These are phyloP conservation scores for Lactarius indigo DNA, from an alignment of 768 basidiomycete genomes.

Conservation along the genomic window DNA sequence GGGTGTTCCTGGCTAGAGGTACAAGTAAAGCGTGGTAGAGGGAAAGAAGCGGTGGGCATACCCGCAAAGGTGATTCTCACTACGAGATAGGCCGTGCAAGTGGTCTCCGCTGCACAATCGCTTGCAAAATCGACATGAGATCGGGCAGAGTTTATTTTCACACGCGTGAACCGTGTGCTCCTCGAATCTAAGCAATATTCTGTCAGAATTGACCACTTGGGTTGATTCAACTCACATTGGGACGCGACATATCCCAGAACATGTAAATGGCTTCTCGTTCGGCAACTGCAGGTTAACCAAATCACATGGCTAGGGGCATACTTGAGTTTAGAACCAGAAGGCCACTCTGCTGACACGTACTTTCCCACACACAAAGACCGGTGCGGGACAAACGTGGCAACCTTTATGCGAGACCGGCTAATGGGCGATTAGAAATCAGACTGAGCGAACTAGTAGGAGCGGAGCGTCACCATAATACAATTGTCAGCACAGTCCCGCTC, in stretches of 20 bases:
- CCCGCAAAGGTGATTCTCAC: slow-evolving; percentile 56
- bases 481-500: slow-evolving; percentile 49
- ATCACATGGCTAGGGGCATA: slow-evolving; percentile 18
- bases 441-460: background rate
- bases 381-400: slow-evolving; percentile 53
- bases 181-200: slow-evolving; percentile 38
- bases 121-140: slow-evolving; percentile 53
- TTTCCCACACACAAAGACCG: slow-evolving; percentile 53
- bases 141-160: slow-evolving; percentile 50
- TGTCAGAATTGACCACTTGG: background rate
- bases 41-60: slow-evolving; percentile 27
- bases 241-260: slow-evolving; percentile 18
- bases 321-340: background rate
- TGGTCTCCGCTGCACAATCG: slow-evolving; percentile 49
- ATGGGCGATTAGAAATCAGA: background rate
- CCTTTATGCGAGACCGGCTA: slow-evolving; percentile 51
- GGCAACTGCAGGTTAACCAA: slow-evolving; percentile 14
- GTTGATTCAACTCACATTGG: slow-evolving; percentile 14
- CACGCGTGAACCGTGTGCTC: slow-evolving; percentile 48
- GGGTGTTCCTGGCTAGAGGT: slow-evolving; percentile 48
- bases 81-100: slow-evolving; percentile 45
- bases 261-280: slow-evolving; percentile 17
- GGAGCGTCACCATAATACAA: slow-evolving; percentile 46
- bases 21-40: background rate
- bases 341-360: slow-evolving; percentile 31